These are phyloP conservation scores for Juglanconis sp. DNA, from an alignment of 2,329 filamentous ascomycete genomes.

Conservation along the genomic window DNA sequence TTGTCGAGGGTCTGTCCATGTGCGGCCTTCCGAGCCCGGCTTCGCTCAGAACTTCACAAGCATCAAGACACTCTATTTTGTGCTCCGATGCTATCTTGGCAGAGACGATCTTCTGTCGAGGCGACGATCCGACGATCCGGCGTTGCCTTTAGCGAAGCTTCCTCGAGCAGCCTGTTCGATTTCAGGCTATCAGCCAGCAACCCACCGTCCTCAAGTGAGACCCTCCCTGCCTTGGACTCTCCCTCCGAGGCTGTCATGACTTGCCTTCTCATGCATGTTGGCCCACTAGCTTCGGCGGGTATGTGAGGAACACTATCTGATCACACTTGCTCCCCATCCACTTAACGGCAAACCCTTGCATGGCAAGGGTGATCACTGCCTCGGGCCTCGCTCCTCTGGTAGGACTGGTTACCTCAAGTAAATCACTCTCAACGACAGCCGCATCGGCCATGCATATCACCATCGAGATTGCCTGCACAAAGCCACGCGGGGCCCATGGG, in stretches of 20 bases:
- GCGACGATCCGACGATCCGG: background rate
- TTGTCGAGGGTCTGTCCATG: background rate
- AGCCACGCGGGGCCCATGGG: slow-evolving; percentile 1
- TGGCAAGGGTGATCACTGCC: background rate
- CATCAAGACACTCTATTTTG: background rate
- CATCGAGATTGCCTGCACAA: slow-evolving; percentile 3
- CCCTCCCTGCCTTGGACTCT: slow-evolving; percentile 1
- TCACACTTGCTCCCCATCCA: slow-evolving; percentile 4
- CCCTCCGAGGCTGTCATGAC: background rate
- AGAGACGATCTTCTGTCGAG: background rate
- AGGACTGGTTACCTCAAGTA: background rate
- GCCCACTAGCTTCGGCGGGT: slow-evolving; percentile 27
- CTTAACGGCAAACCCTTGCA: background rate
- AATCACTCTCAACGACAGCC: background rate
- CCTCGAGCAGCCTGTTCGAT: background rate
- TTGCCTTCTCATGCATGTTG: slow-evolving; percentile 21
- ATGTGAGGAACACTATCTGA: slow-evolving; percentile 21
- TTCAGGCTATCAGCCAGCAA: background rate
- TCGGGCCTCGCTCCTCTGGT: background rate
- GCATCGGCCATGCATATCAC: background rate
- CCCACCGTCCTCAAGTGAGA: slow-evolving; percentile 5
- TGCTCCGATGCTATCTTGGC: background rate
- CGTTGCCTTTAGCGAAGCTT: background rate
- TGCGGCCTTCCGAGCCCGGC: background rate
- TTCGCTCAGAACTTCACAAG: background rate